These are phyloP conservation scores for Meyerozyma athensensis DNA, from an alignment of 1,139 yeast genomes.

Conservation along the genomic window DNA sequence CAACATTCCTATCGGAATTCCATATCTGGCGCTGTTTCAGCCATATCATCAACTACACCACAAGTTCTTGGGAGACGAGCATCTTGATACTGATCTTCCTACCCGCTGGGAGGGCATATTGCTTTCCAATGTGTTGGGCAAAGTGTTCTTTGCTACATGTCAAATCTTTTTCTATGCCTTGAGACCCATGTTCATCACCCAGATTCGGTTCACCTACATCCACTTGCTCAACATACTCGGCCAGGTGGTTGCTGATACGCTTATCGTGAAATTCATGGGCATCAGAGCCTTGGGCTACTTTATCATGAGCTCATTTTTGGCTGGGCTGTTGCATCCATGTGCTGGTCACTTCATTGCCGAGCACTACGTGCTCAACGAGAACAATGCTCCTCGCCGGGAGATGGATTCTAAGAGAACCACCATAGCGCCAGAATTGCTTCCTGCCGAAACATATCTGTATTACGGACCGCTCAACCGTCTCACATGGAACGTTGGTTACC, in stretches of 20 bases:
- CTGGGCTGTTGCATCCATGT: conserved; percentile 90
- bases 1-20: conserved; percentile 84
- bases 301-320: conserved; percentile 72
- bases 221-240: conserved; percentile 65
- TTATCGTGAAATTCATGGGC: conserved; percentile 60
- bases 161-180: conserved; percentile 87
- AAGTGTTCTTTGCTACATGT: conserved; percentile 85
- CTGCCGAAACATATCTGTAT: conserved; percentile 82
- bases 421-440: conserved; percentile 34
- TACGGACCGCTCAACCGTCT: conserved; percentile 73
- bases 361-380: conserved; percentile 67
- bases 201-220: conserved; percentile 65
- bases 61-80: conserved; percentile 83
- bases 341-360: conserved; percentile 96
- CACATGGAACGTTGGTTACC: conserved; percentile 93
- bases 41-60: conserved; percentile 93
- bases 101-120: conserved; percentile 70
- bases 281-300: conserved; percentile 61
- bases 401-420: conserved; percentile 14
- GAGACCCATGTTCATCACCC: conserved; percentile 83
- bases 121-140: conserved; percentile 74
- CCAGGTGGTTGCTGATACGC: conserved; percentile 54
- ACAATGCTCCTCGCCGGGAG: conserved; percentile 42
- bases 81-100: conserved; percentile 83
- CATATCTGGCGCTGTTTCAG: conserved; percentile 85